Conservation (phyloP, 2,329 filamentous ascomycete genomes). For the Curvularia verruculosa region DNA sequence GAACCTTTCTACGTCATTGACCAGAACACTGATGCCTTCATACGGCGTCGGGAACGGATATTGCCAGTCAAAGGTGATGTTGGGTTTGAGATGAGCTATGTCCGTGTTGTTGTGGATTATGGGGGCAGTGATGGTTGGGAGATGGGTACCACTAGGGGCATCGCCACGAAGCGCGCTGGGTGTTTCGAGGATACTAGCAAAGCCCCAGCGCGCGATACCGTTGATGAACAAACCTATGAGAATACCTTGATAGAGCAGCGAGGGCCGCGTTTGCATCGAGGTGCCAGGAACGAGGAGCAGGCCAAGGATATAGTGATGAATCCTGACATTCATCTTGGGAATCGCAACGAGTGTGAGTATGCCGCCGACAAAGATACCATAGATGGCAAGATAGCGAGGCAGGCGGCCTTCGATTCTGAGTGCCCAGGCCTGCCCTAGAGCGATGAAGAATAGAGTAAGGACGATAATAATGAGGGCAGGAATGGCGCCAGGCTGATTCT, state of each 20-base stretch:
- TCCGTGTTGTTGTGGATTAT: conserved; percentile 54
- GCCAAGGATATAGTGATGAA: conserved; percentile 94
- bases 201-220: conserved; percentile 92
- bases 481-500: conserved; percentile 86
- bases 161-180: conserved; percentile 69
- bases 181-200: conserved; percentile 86
- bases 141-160: conserved; percentile 60
- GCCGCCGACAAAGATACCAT: conserved; percentile 79
- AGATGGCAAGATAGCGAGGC: conserved; percentile 77
- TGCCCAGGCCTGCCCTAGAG: conserved; percentile 78
- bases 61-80: conserved; percentile 69
- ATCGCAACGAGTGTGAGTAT: conserved; percentile 73
- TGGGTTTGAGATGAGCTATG: conserved; percentile 50
- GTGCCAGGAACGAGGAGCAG: conserved; percentile 88
- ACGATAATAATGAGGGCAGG: conserved; percentile 81
- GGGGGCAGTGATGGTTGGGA: conserved; percentile 57
- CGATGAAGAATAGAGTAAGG: conserved; percentile 69
- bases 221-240: conserved; percentile 92
- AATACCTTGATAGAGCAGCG: conserved; percentile 85
- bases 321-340: conserved; percentile 79
- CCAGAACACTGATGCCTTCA: conserved; percentile 78
- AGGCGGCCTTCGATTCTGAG: conserved; percentile 86
- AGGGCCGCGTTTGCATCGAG: conserved; percentile 82
- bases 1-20: conserved; percentile 85
- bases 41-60: conserved; percentile 58